These are phyloP conservation scores for Delphinella strobiligena DNA, from an alignment of 2,329 filamentous ascomycete genomes.

Conservation along the genomic window DNA sequence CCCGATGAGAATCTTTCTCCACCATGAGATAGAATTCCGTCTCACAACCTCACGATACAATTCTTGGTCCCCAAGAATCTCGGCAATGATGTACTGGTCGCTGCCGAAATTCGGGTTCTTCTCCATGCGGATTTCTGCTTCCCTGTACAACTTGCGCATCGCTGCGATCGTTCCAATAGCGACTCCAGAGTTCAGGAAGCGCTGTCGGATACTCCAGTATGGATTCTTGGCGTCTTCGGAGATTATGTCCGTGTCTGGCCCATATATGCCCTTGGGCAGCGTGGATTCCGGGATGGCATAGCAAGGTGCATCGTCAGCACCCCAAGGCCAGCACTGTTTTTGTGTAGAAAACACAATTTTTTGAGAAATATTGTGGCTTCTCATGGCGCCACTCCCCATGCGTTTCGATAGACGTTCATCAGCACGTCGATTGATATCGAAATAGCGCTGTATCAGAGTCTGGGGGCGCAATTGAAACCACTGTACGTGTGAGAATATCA, in stretches of 20 bases:
- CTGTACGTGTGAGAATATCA: too few relatives aligned
- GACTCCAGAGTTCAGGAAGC: slow-evolving; percentile 24
- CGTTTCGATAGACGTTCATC: slow-evolving; percentile 35
- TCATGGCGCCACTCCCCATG: slow-evolving; percentile 9
- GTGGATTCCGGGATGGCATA: slow-evolving; percentile 40
- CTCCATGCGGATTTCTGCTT: slow-evolving; percentile 20
- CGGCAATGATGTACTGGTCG: slow-evolving; percentile 25
- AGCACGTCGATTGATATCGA: slow-evolving; percentile 27
- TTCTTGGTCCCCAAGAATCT: slow-evolving; percentile 22
- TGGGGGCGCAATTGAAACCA: slow-evolving; percentile 55
- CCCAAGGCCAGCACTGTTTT: slow-evolving; percentile 39
- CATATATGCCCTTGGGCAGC: slow-evolving; percentile 37
- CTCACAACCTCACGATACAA: slow-evolving; percentile 19
- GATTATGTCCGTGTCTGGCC: slow-evolving; percentile 36
- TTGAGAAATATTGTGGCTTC: slow-evolving; percentile 32
- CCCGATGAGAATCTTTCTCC: neutral
- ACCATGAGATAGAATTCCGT: slow-evolving; percentile 19
- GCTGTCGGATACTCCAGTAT: slow-evolving; percentile 24
- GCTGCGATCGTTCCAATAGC: slow-evolving; percentile 15
- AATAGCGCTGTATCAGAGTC: slow-evolving; percentile 49
- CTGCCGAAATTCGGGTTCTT: slow-evolving; percentile 18
- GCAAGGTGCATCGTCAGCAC: slow-evolving; percentile 35
- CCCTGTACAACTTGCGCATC: slow-evolving; percentile 16
- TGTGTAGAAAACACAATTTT: slow-evolving; percentile 44
- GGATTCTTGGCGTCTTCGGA: slow-evolving; percentile 25